Conservation (phyloP, 306 rosid genomes). For the Lathyrus aphaca region DNA sequence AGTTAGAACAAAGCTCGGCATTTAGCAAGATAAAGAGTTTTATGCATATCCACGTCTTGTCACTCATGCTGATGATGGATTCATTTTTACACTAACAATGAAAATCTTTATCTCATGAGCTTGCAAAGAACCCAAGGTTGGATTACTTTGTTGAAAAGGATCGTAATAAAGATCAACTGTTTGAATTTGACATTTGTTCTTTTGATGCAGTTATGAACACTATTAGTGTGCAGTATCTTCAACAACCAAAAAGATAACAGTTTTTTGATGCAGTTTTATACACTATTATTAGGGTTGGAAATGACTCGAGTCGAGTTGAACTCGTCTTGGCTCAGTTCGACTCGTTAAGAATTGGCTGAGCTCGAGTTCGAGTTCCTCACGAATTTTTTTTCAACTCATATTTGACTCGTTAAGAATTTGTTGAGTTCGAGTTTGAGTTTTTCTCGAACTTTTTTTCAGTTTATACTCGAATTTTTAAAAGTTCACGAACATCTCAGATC, state of each 20-base stretch:
- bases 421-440: too few relatives aligned
- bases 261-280: too few relatives aligned
- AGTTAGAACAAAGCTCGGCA: slow-evolving; percentile 70
- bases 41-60: slow-evolving; percentile 79
- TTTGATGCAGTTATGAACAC: slow-evolving; percentile 84
- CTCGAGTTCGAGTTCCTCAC: too few relatives aligned
- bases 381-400: too few relatives aligned
- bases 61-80: slow-evolving; percentile 74
- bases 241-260: slow-evolving; percentile 51
- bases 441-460: too few relatives aligned
- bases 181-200: slow-evolving; percentile 57
- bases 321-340: too few relatives aligned
- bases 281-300: too few relatives aligned
- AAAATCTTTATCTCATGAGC: slow-evolving; percentile 89
- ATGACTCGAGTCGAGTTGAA: too few relatives aligned
- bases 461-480: too few relatives aligned
- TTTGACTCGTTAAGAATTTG: too few relatives aligned
- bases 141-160: slow-evolving; percentile 80
- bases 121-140: slow-evolving; percentile 66
- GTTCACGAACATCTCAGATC: too few relatives aligned
- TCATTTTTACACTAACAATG: slow-evolving; percentile 58
- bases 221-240: slow-evolving; percentile 90
- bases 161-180: slow-evolving; percentile 69
- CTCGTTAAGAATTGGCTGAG: too few relatives aligned
- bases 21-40: slow-evolving; percentile 65